Conservation (phyloP, 768 basidiomycete genomes). For the Suillus spraguei region DNA sequence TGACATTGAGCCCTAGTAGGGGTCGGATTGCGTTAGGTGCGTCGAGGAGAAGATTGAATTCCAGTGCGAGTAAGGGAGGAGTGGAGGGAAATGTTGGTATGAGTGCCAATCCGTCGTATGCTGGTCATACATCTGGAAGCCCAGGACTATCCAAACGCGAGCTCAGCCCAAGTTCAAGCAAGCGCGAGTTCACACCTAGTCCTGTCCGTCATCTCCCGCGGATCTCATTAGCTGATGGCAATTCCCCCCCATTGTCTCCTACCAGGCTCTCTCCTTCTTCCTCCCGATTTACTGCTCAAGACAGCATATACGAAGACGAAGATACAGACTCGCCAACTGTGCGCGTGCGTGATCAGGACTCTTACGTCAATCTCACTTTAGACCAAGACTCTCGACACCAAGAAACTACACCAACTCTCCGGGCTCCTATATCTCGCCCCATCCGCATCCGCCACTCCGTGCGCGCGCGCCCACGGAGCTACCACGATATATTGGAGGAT, state of each 20-base stretch:
- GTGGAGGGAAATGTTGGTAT: background rate
- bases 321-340: background rate
- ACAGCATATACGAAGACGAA: background rate
- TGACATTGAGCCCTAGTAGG: constrained; percentile 29
- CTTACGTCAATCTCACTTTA: background rate
- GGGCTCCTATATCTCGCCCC: constrained; percentile 16
- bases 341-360: background rate
- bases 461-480: constrained; percentile 56
- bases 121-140: constrained; percentile 14
- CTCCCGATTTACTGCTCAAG: constrained; percentile 2
- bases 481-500: constrained; percentile 67
- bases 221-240: constrained; percentile 19
- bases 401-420: background rate
- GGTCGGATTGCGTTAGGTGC: constrained; percentile 2
- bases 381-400: background rate
- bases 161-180: constrained; percentile 9
- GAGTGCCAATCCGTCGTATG: background rate
- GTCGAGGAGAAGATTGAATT: constrained; percentile 5
- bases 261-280: constrained; percentile 9
- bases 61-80: background rate
- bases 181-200: constrained; percentile 9
- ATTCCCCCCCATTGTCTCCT: background rate
- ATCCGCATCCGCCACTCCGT: constrained; percentile 36
- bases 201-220: constrained; percentile 27
- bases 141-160: constrained; percentile 25